Base-by-base conservation (phyloP, 345 rosid species). In the Pelargonium nanum region DNA sequence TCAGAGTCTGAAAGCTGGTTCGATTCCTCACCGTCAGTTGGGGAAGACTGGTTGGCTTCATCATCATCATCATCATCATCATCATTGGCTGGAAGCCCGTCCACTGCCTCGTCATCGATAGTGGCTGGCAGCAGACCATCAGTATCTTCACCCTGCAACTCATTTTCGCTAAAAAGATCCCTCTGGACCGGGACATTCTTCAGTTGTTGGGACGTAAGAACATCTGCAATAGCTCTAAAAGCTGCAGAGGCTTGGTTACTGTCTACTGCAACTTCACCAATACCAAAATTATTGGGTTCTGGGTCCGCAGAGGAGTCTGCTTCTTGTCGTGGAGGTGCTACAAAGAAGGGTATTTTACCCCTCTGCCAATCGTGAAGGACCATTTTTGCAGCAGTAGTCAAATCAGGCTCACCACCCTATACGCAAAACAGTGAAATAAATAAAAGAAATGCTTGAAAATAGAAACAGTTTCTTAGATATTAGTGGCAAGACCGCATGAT, bases 361-460 rank as follows among this genome's bases (percentile, higher is more conserved):
- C 98, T 82, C 75, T 91, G 98, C 98, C 98, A 86, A 74, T 91
- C 98, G 56, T 91, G 98, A 48, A 91, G 96, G 53, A 91, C 66
- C 98, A 88, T 91, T 83, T 88, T 91, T 1, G 95, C 95, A 12
- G 79, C 96, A 2, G 98, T 89, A 67, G 65, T 83, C 64, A 78
- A 63, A 68, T 91, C 96, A 40, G 95, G 96, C 75, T 91, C 98
- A 34, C 96, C 98, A 34, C 95, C 98, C 96, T 91, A 74, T 6
- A 68, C 19, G 50, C 34, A 10, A 52, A 21, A 12, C 40, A 61
- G 54, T 57, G 24, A 19, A 59, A 44, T 19, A 52, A 24, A 44
- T 23, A 57, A 22, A 40, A 40, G 48, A 40, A 12, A 40, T 9
- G 15, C 2, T 15, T 5, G 45, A 10, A 40, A 40, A 40, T 7